Evolutionary conservation across 2,329 filamentous ascomycete species (phyloP).

Genomic region (Claviceps sp.): DNA sequence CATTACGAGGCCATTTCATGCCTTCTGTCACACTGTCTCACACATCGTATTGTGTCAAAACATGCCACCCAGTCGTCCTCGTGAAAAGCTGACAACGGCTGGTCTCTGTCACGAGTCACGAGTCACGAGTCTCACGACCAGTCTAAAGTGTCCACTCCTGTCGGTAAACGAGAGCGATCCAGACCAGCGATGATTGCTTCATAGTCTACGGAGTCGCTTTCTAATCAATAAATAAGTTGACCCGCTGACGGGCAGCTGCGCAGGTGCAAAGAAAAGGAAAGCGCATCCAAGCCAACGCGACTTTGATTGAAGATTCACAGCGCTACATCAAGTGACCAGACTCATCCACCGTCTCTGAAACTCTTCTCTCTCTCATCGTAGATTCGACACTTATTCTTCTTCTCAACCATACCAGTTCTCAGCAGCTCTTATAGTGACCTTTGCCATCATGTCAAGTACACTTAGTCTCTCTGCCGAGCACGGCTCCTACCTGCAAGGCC

Average conservation of each 20-base stretch:
- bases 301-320: not conserved
- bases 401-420: not conserved
- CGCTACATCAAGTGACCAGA: no score
- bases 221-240: no score
- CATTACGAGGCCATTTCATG: not conserved
- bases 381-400: no score
- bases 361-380: not conserved
- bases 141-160: not conserved
- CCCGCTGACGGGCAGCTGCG: not conserved
- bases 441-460: constrained; percentile 3
- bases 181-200: not conserved
- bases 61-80: not conserved
- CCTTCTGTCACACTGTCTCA: no score
- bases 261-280: not conserved
- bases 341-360: no score
- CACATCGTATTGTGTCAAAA: not conserved
- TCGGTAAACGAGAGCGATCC: constrained; percentile 24
- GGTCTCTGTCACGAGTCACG: not conserved
- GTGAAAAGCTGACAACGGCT: not conserved
- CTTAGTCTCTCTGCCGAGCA: constrained; percentile 1
- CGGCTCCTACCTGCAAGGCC: not conserved
- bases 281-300: not conserved
- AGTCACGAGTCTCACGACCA: not conserved
- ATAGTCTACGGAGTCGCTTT: not conserved
- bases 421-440: not conserved